Evolutionary conservation across 768 basidiomycete genomes (phyloP).

Genomic region (Crepidotus variabilis): DNA sequence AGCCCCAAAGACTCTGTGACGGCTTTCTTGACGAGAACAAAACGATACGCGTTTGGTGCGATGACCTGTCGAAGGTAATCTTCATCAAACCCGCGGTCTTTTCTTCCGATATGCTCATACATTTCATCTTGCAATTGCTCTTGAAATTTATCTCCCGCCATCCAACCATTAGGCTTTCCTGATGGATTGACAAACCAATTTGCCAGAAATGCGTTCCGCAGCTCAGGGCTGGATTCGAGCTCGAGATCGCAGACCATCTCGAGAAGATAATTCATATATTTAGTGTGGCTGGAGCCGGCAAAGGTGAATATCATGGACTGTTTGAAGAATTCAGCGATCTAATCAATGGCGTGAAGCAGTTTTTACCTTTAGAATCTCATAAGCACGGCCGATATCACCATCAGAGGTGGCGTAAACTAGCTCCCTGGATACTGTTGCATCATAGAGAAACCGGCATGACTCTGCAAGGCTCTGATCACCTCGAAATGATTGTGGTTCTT

Average conservation of each 20-base stretch:
- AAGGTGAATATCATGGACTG: constrained; percentile 26
- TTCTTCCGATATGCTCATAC: constrained; percentile 22
- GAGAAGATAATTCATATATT: constrained; percentile 29
- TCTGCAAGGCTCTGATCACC: constrained; percentile 21
- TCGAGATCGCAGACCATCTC: constrained; percentile 27
- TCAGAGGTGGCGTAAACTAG: constrained; percentile 17
- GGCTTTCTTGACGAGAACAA: constrained; percentile 24
- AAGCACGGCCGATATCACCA: constrained; percentile 27
- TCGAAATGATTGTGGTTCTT: background rate
- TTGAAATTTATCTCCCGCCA: constrained; percentile 27
- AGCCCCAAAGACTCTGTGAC: constrained; percentile 21
- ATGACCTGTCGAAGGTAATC: constrained; percentile 23
- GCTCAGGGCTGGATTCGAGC: constrained; percentile 21
- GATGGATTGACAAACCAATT: constrained; percentile 25
- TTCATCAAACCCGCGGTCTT: constrained; percentile 24
- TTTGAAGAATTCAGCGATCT: background rate
- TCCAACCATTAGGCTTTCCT: constrained; percentile 19
- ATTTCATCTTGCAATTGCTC: constrained; percentile 29
- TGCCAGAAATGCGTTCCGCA: constrained; percentile 18
- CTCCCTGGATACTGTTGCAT: constrained; percentile 20
- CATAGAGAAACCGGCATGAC: constrained; percentile 18
- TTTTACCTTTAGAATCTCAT: constrained; percentile 24
- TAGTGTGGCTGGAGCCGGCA: constrained; percentile 24
- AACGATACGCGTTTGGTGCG: constrained; percentile 26
- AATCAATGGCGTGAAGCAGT: background rate